A percentile compares a stretch with the other conserved stretches of the same genome.
Conservation (phyloP, 2,329 filamentous ascomycete species). For the Colletotrichum musae region DNA sequence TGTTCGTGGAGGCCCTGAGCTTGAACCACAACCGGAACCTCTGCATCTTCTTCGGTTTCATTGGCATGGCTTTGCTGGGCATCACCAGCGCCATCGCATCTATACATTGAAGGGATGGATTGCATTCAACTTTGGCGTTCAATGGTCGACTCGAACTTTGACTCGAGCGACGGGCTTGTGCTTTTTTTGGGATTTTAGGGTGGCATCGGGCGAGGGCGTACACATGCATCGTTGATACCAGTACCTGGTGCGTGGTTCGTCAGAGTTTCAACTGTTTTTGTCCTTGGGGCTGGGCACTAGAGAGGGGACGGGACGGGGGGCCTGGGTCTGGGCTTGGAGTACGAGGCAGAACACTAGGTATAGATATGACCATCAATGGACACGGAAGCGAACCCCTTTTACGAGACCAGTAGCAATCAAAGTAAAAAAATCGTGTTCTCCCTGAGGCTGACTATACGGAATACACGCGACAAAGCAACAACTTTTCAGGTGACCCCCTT, state of each 20-base stretch:
- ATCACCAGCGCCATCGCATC: conserved; percentile 76
- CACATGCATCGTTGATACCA: not conserved
- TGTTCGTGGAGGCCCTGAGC: conserved; percentile 89
- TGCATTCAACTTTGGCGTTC: not conserved
- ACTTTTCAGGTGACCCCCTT: conserved; percentile 29
- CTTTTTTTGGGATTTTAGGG: conserved; percentile 12
- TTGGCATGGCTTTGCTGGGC: conserved; percentile 90
- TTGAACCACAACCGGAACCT: conserved; percentile 84
- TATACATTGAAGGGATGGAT: conserved; percentile 24
- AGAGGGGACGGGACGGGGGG: no score
- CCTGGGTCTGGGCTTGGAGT: no score
- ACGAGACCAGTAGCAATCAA: no score
- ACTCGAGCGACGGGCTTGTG: conserved; percentile 12
- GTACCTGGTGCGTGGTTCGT: no score
- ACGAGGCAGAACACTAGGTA: no score
- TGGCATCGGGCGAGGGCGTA: conserved; percentile 13
- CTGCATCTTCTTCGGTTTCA: conserved; percentile 85
- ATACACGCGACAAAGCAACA: conserved; percentile 10
- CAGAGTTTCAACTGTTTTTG: no score
- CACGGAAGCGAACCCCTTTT: no score
- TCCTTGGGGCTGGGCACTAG: no score
- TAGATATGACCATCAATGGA: no score
- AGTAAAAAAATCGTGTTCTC: no score
- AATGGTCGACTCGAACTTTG: not conserved
- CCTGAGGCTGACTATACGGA: no score